Evolutionary conservation across 1,284 basidiomycete species (phyloP), one percentile per base, ranked within the genome.

Genomic region (Pseudozyma pruni): DNA sequence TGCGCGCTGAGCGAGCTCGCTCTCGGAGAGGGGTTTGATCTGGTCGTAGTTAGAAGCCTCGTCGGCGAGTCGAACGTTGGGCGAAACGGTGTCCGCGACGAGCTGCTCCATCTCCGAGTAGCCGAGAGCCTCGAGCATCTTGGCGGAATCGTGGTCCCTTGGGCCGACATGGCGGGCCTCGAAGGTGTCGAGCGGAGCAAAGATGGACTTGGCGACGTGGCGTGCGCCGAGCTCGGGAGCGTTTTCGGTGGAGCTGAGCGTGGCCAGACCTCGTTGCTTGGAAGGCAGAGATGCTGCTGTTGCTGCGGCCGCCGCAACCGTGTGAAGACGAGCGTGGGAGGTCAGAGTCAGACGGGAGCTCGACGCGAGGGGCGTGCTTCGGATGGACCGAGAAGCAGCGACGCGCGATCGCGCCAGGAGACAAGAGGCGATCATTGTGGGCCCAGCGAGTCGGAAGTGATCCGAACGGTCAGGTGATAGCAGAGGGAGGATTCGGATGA

Each of bases 1-100:
- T 3, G 91, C 93, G 48, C 92, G 86, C 39, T 86, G 84, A 51
- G 90, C 86, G 37, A 98, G 86, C 85, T 98, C 90, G 14, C 90
- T 89, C 84, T 98, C 96, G 82, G 91, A 92, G 58, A 92, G 85
- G 0, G 91, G 67, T 29, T 62, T 72, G 41, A 81, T 76, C 43
- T 63, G 86, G 23, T 86, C 84, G 75, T 92, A 87, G 80, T 86
- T 88, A 66, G 94, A 85, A 29, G 86, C 83, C 46, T 87, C 81
- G 29, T 87, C 78, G 10, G 88, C 83, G 42, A 96, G 87, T 7
- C 70, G 51, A 23, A 80, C 75, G 23, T 66, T 70, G 32, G 60
- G 46, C 13, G 80, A 79, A 37, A 81, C 73, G 10, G 80, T 79
- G 43, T 80, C 74, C 31, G 55, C 56, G 22, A 81, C 53, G 38